Evolutionary conservation across 257 asterid species (phyloP), one percentile per base, ranked within the genome.

Genomic region (Linaria vulgaris): DNA sequence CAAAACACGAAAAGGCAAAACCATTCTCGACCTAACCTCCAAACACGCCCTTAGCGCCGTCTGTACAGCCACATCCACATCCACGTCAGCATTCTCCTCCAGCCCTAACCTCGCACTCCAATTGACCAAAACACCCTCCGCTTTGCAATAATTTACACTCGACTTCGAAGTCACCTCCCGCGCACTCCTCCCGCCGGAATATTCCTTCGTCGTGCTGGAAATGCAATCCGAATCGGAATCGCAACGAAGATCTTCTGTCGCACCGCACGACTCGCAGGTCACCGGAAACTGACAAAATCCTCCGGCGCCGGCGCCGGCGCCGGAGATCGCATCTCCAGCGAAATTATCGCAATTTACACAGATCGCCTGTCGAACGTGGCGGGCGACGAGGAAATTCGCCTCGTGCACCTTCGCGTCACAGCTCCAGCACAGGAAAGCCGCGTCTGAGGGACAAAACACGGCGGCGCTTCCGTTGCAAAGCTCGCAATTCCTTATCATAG

Each of bases 351-450:
- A 75, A 12, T 16, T 22, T 7, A 75, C 41, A 73, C 86, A 81
- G 12, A 85, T n/a, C 2, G 69, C 9, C 4, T 44, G 67, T 51
- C 95, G 86, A 43, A 82, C 14, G 23, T 86, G 95, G 59, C 95
- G 84, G 16, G 91, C 84, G 0, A 82, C 91, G 66, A 86, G 88
- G 75, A 82, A 78, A 48, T 86, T 86, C 0, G 85, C 91, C 8
- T 56, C 27, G 79, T 86, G 95, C 9, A 84, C 85, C 25, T 69
- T 61, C 0, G 75, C 72, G 27, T 86, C 95, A 63, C 95, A 86
- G 56, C 6, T 27, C 59, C 57, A 14, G 77, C 95, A 86, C 3
- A 86, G 84, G 39, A 79, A 82, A 4, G 95, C 91, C 0, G 74
- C 47, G 78, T 86, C 95, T 34, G 95, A 76, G 6, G 84, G 62